These are phyloP conservation scores for Eimeria zaria DNA, from an alignment of 169 alveolate species.

Conservation along the genomic window DNA sequence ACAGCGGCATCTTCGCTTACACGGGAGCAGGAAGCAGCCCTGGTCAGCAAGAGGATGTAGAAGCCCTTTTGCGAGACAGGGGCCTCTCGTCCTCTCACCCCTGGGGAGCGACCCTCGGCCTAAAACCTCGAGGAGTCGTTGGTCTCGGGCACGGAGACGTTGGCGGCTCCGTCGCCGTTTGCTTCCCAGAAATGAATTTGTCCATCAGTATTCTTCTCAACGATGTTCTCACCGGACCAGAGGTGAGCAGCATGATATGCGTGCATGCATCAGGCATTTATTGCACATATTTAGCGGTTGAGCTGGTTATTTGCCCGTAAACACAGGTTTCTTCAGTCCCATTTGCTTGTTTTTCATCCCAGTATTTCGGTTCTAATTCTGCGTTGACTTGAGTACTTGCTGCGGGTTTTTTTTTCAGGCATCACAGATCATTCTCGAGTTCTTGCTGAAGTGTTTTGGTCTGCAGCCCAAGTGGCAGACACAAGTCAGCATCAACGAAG, in stretches of 20 bases:
- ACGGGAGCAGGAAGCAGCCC: slow-evolving; percentile 18
- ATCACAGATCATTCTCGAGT: slow-evolving; percentile 81
- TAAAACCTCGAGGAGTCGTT: slow-evolving; percentile 61
- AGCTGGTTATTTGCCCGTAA: neutral
- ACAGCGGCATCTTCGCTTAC: neutral
- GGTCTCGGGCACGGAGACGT: slow-evolving; percentile 89
- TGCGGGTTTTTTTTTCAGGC: slow-evolving; percentile 75
- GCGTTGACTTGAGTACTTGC: neutral
- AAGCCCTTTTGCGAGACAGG: slow-evolving; percentile 50
- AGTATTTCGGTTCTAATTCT: neutral
- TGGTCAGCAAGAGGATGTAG: neutral
- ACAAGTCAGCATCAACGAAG: slow-evolving; percentile 76
- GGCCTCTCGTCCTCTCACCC: slow-evolving; percentile 52
- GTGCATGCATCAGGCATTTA: neutral
- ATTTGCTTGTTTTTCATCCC: neutral
- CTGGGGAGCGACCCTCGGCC: slow-evolving; percentile 68
- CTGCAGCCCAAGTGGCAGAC: slow-evolving; percentile 85
- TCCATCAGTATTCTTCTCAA: slow-evolving; percentile 87
- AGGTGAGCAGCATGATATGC: slow-evolving; percentile 32
- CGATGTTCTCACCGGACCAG: slow-evolving; percentile 88
- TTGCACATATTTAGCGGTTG: neutral
- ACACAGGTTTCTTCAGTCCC: neutral
- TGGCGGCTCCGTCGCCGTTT: slow-evolving; percentile 87
- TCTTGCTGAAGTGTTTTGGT: slow-evolving; percentile 81
- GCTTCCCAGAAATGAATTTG: slow-evolving; percentile 87